Conservation (phyloP, 306 rosid genomes). For the Quercus alba region DNA sequence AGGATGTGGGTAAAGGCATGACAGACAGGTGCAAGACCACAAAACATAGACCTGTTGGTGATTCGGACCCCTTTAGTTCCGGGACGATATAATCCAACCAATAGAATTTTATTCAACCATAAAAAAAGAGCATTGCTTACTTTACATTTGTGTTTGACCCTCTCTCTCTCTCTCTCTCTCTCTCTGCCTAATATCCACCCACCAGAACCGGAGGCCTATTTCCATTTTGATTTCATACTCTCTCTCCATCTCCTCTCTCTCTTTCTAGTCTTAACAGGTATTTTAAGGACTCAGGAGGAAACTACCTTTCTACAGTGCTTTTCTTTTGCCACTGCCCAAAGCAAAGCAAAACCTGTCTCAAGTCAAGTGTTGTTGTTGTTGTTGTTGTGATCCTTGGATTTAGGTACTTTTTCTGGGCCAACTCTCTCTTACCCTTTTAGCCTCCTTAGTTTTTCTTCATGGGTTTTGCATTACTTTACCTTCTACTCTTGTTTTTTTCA, state of each 20-base stretch:
- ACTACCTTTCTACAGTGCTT: constrained; percentile 32
- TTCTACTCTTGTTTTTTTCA: constrained; percentile 32
- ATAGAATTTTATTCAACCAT: constrained; percentile 40
- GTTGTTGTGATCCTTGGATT: constrained; percentile 36
- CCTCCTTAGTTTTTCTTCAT: constrained; percentile 31
- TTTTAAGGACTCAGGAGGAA: constrained; percentile 15
- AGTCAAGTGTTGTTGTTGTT: background rate
- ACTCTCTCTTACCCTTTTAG: constrained; percentile 42
- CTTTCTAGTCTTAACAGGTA: constrained; percentile 13
- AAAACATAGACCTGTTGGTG: constrained; percentile 38
- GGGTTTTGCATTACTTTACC: constrained; percentile 13
- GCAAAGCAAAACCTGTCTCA: constrained; percentile 34
- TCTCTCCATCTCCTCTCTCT: constrained; percentile 13
- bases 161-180: constrained; percentile 22
- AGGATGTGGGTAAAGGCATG: constrained; percentile 32
- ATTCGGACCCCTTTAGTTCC: constrained; percentile 53
- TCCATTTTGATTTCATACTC: constrained; percentile 7
- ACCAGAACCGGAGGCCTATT: constrained; percentile 35
- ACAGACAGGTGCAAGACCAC: constrained; percentile 46
- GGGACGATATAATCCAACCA: constrained; percentile 37
- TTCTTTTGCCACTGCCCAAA: constrained; percentile 32
- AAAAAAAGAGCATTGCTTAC: constrained; percentile 26
- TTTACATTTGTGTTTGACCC: constrained; percentile 46
- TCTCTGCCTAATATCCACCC: constrained; percentile 50
- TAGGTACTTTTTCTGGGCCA: constrained; percentile 49